These are phyloP conservation scores for Stephania yunnanensis DNA, from an alignment of 164 flowering plant genomes.

Conservation along the genomic window DNA sequence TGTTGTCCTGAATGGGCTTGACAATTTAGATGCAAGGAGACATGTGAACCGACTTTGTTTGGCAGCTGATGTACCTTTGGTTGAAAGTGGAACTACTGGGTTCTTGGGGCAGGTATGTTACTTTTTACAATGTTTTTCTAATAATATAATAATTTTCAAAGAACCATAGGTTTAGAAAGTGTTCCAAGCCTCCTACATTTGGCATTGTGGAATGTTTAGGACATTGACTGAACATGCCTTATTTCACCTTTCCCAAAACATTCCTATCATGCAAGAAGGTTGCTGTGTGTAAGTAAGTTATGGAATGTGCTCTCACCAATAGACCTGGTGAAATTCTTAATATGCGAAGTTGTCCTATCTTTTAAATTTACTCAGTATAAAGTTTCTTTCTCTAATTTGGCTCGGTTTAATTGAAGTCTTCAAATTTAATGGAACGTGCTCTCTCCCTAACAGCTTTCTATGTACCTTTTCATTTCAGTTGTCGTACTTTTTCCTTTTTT, in stretches of 20 bases:
- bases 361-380: background rate
- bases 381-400: background rate
- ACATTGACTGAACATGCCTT: background rate
- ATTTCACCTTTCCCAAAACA: background rate
- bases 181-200: background rate
- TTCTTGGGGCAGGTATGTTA: conserved; percentile 83
- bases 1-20: conserved; percentile 94
- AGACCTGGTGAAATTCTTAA: background rate
- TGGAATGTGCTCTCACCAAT: background rate
- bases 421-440: background rate
- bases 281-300: too few species aligned
- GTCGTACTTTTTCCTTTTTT: background rate
- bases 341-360: background rate
- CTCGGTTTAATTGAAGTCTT: background rate
- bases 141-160: background rate
- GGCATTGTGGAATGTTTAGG: background rate
- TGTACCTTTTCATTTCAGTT: background rate
- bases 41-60: conserved; percentile 96
- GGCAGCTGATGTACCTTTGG: conserved; percentile 91
- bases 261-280: too few species aligned
- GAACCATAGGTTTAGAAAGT: background rate
- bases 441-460: background rate
- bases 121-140: conserved; percentile 9
- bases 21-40: conserved; percentile 92
- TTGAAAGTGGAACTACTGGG: conserved; percentile 99